Evolutionary conservation across 441 rosid species (phyloP).

Genomic region (Syzygium malaccense): DNA sequence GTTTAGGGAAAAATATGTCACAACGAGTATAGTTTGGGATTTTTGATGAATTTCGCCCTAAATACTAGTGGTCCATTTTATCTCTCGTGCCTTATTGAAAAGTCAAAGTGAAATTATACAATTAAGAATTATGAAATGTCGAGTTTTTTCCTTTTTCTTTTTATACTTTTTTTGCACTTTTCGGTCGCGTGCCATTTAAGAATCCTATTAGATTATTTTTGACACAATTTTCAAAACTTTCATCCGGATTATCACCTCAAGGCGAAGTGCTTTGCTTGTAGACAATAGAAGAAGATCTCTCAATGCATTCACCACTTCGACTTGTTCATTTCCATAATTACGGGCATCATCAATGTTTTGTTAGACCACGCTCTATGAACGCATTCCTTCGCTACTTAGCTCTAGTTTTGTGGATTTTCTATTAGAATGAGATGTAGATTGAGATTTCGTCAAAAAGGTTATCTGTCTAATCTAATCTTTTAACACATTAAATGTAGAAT

Average conservation of each 20-base stretch:
- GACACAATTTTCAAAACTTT: neutral
- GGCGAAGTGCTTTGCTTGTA: fast-evolving
- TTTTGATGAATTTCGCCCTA: neutral
- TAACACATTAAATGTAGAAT: neutral
- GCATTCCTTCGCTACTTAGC: neutral
- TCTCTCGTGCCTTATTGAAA: neutral
- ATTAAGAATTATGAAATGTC: neutral
- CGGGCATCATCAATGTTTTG: neutral
- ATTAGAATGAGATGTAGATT: neutral
- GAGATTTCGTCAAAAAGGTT: neutral
- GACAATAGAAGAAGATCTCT: neutral
- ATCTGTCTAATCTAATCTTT: neutral
- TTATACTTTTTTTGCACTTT: neutral
- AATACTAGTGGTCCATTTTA: neutral
- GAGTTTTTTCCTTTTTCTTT: neutral
- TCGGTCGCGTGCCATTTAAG: no score
- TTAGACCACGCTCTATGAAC: no score
- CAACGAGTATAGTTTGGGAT: no score
- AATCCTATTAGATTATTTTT: neutral
- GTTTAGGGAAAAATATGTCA: no score
- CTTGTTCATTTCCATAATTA: neutral
- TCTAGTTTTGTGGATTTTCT: neutral
- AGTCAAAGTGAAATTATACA: neutral
- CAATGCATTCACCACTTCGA: neutral
- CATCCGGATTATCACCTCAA: fast-evolving